phyloP scores from a whole-genome alignment of 140 eudicot genomes.

The Oenanthe javanica region DNA sequence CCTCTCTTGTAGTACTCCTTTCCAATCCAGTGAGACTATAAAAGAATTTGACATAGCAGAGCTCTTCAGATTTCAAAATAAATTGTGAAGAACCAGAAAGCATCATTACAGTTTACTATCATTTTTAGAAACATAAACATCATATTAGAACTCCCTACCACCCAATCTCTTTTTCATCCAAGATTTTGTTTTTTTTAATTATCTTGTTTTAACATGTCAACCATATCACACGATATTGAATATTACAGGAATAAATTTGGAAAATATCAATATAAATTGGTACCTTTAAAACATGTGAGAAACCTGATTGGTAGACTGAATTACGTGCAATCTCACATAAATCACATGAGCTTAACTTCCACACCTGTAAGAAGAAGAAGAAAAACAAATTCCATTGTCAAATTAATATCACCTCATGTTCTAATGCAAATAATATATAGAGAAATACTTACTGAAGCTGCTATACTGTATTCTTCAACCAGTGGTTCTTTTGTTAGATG shows the following conservation, averaged over 20 bases:
- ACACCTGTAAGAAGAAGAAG: conserved; percentile 33
- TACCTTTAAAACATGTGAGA: conserved; percentile 68
- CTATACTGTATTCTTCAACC: conserved; percentile 98
- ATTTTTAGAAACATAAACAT: not conserved
- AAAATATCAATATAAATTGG: not conserved
- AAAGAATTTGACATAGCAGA: conserved; percentile 2
- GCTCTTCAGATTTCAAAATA: not conserved
- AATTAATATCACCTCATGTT: not conserved
- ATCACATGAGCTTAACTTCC: conserved; percentile 76
- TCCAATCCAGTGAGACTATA: conserved; percentile 96
- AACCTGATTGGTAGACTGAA: conserved; percentile 78
- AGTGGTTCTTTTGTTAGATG: conserved; percentile 93
- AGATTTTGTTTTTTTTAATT: not conserved
- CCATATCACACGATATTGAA: not conserved
- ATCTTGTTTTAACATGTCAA: not conserved
- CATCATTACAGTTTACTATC: not conserved
- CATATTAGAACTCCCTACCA: not conserved
- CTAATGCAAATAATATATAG: not conserved
- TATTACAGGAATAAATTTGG: not conserved
- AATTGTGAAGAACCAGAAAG: not conserved
- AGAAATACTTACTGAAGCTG: conserved; percentile 81
- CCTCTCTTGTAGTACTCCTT: conserved; percentile 81
- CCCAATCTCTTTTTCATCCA: not conserved
- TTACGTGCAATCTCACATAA: conserved; percentile 75
- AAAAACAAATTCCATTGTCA: not conserved